These are phyloP conservation scores for Prunus mongolica DNA, from an alignment of 306 rosid species.

Conservation along the genomic window DNA sequence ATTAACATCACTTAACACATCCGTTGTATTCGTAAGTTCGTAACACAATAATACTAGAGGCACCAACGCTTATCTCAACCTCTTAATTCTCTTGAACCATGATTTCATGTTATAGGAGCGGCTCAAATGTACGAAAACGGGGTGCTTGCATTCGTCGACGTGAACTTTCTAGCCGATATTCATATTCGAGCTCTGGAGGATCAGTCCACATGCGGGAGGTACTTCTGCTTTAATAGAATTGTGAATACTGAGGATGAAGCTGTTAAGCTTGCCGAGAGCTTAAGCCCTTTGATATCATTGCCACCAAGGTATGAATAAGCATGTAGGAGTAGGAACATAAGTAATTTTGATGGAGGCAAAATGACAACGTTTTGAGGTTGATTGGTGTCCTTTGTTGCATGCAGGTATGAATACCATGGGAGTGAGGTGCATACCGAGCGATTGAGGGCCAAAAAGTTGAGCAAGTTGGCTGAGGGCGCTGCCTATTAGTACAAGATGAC, in stretches of 20 bases:
- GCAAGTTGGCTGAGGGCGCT: conserved; percentile 23
- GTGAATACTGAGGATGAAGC: conserved; percentile 39
- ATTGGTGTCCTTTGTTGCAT: background rate
- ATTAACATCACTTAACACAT: no score
- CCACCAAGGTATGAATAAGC: conserved; percentile 27
- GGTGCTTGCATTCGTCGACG: conserved; percentile 31
- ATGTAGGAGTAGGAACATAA: no score
- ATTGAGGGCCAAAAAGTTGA: conserved; percentile 24
- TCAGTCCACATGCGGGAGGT: conserved; percentile 38
- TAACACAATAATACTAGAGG: background rate
- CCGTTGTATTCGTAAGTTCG: no score
- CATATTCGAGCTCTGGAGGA: conserved; percentile 48
- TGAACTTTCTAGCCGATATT: conserved; percentile 26
- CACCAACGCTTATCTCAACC: background rate
- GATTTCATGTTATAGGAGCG: conserved; percentile 23
- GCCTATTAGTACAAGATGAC: background rate
- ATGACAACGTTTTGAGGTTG: background rate
- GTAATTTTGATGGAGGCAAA: background rate
- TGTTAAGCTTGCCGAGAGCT: conserved; percentile 30
- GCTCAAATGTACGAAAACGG: conserved; percentile 56
- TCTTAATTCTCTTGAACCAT: no score
- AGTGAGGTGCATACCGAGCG: conserved; percentile 29
- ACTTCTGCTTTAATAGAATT: conserved; percentile 35
- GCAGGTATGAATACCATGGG: conserved; percentile 34
- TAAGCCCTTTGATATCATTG: conserved; percentile 42